Conservation (phyloP, 352 stramenopile species). For the Pythium utonaiense region DNA sequence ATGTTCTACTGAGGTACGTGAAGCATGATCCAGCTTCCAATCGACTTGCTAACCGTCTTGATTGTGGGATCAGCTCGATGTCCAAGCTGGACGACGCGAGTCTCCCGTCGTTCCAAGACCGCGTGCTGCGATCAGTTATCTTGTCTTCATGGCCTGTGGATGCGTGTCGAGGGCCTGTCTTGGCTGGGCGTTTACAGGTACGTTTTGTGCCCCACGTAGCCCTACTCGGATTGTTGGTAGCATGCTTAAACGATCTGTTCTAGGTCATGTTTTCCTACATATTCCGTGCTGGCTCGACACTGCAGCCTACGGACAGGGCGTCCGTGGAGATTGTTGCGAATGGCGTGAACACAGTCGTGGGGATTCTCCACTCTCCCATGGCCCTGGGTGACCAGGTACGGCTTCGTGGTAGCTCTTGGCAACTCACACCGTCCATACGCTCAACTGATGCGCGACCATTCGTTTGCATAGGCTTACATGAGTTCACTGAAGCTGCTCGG, state of each 20-base stretch:
- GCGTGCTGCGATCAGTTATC: not conserved
- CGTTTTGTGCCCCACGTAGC: too few species aligned
- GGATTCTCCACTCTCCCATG: not conserved
- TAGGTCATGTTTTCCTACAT: constrained; percentile 48
- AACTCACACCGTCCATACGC: constrained; percentile 20
- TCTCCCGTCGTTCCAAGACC: not conserved
- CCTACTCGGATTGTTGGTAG: too few species aligned
- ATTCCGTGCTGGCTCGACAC: constrained; percentile 29
- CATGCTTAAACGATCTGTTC: too few species aligned
- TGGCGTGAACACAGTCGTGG: not conserved
- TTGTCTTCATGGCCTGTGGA: not conserved
- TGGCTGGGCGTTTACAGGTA: constrained; percentile 22
- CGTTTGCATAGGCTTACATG: constrained; percentile 34
- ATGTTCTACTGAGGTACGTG: constrained; percentile 55
- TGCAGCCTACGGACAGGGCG: constrained; percentile 3
- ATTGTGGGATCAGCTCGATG: not conserved
- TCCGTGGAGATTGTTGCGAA: not conserved
- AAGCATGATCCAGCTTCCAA: not conserved
- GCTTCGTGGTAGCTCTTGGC: too few species aligned
- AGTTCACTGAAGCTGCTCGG: constrained; percentile 57
- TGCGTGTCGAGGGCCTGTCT: not conserved
- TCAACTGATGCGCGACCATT: constrained; percentile 20
- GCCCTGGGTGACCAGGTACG: not conserved
- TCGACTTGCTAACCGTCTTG: not conserved
- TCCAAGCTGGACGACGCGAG: not conserved